Percentiles rank a stretch among this genome's conserved stretches.
Evolutionary conservation across 176 grass and related monocot species (phyloP).

Genomic region (Urochloa ruziziensis): DNA sequence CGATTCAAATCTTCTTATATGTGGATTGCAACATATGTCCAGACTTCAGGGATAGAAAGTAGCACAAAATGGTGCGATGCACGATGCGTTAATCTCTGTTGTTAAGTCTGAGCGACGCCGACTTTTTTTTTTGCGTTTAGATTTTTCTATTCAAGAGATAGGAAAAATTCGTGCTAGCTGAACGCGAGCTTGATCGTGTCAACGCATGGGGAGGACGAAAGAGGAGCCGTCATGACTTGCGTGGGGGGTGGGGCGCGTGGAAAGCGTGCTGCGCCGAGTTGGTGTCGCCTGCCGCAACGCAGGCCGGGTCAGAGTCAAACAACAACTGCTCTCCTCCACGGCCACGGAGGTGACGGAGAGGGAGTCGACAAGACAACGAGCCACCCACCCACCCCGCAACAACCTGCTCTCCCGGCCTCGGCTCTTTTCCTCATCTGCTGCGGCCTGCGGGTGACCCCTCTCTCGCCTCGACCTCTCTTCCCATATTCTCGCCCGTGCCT

Average conservation of each 20-base stretch:
- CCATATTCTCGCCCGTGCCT: neutral
- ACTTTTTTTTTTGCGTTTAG: too few relatives aligned
- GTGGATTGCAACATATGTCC: too few relatives aligned
- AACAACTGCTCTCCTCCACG: neutral
- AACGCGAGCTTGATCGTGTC: neutral
- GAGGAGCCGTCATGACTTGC: neutral
- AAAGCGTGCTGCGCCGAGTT: neutral
- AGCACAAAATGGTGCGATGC: too few relatives aligned
- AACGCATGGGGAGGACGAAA: neutral
- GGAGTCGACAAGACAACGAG: too few relatives aligned
- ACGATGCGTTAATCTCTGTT: too few relatives aligned
- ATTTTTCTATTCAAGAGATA: neutral
- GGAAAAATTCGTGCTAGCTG: neutral
- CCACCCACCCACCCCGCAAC: neutral
- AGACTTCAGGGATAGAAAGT: too few relatives aligned
- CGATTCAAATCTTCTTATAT: too few relatives aligned
- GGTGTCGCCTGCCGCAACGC: neutral
- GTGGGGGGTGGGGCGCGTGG: neutral
- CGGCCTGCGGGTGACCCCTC: neutral
- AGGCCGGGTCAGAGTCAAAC: constrained; percentile 24
- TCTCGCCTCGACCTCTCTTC: neutral
- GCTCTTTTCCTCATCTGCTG: neutral
- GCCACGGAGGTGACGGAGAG: too few relatives aligned
- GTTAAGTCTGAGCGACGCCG: too few relatives aligned
- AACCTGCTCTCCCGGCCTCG: neutral